Evolutionary conservation across 805 yeast genomes (phyloP).

Genomic region (Starmerella sp.): DNA sequence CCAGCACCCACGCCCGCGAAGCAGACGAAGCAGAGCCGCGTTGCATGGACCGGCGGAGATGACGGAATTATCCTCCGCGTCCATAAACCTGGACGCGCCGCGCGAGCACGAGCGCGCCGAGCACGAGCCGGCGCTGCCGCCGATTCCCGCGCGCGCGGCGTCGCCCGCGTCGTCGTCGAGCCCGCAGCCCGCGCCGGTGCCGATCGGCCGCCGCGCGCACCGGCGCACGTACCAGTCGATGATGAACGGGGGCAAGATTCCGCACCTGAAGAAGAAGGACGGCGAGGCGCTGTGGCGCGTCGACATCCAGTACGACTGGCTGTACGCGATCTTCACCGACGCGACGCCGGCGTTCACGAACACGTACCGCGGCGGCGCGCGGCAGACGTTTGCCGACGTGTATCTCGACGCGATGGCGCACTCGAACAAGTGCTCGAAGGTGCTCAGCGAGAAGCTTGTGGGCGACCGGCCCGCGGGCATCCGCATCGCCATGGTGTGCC

Average conservation of each 20-base stretch:
- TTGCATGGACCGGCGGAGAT: not conserved
- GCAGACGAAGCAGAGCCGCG: not conserved
- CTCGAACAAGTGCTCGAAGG: conserved; percentile 70
- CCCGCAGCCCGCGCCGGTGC: not conserved
- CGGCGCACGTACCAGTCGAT: conserved; percentile 22
- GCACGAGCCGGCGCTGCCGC: not conserved
- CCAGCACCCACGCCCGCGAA: not conserved
- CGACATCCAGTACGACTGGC: conserved; percentile 77
- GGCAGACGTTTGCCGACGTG: conserved; percentile 65
- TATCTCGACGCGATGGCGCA: conserved; percentile 74
- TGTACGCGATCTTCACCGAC: conserved; percentile 54
- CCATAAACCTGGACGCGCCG: not conserved
- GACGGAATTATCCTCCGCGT: conserved; percentile 1
- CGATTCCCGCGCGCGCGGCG: not conserved
- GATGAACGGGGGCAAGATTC: conserved; percentile 28
- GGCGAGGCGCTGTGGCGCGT: conserved; percentile 85
- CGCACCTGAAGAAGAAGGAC: conserved; percentile 65
- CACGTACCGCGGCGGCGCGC: conserved; percentile 29
- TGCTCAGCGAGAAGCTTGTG: conserved; percentile 65
- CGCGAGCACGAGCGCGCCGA: not conserved
- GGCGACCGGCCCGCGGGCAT: conserved; percentile 51
- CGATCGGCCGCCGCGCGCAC: conserved; percentile 15
- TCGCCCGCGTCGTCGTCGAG: conserved; percentile 1
- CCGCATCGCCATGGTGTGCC: conserved; percentile 68
- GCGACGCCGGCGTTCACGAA: conserved; percentile 51